Base-by-base conservation (phyloP, 495 filamentous ascomycete genomes). In the Emericellopsis terricola region DNA sequence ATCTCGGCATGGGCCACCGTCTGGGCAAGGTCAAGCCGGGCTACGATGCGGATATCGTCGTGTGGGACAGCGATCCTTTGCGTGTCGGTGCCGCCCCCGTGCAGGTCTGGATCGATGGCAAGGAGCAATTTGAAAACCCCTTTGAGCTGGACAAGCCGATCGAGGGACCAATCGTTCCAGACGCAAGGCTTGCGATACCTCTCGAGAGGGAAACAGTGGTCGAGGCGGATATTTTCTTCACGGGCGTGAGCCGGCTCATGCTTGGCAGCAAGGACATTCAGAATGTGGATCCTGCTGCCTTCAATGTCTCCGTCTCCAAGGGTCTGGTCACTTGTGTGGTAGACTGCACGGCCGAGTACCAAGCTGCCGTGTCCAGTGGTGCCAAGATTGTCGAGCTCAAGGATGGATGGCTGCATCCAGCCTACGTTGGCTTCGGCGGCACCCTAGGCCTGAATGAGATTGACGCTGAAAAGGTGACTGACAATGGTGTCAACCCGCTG, bases 21-120 rank as follows among this genome's bases (percentile, higher is more conserved):
- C 55, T 78, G 9, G 73, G 73, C 7, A 75, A 75, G 40, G 52
- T 68, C 28, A 68, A 66, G 47, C 52, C 63, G 15, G 71, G 73
- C 0, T 75, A 69, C 38, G 73, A 78, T 44, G 73, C 73, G 15
- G 73, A 78, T 41, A 37, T 78, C 15, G 73, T 75, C 2, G 60
- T 77, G 7, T 78, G 72, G 72, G 71, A 77, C 42, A 68, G 61
- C 30, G 69, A 78, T 44, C 73, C 73, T 19, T 49, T 78, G 4
- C 60, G 59, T 27, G 58, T 69, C 0, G 73, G 73, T 8, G 72
- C 73, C 1, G 54, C 71, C 4, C 69, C 73, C 0, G 48, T 66
- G 1, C 69, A 77, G 38, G 69, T 78, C 2, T 78, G 64, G 61
- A 71, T 78, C 38, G 73, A 78, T 43, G 73, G 73, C 4, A 66